Conservation (phyloP, 345 rosid species). For the Viola odorata region DNA sequence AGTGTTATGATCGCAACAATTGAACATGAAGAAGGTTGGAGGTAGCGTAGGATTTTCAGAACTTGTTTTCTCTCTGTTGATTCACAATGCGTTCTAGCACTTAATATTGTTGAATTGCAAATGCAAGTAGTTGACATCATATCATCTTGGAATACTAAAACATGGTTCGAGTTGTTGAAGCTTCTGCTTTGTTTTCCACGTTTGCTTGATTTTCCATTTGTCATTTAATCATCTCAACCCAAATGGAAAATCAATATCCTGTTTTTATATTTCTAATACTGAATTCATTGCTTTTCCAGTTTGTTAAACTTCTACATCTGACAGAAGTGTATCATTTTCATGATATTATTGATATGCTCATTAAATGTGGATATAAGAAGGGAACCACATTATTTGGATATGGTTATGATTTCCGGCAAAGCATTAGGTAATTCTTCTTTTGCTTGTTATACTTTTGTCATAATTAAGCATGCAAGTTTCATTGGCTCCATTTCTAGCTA, state of each 20-base stretch:
- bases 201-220: not conserved
- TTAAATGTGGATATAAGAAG: slow-evolving; percentile 66
- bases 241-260: not conserved
- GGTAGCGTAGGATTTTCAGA: too few species aligned
- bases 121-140: too few species aligned
- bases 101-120: too few species aligned
- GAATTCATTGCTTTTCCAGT: slow-evolving; percentile 34
- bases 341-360: slow-evolving; percentile 81
- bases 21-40: too few species aligned
- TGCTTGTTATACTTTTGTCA: not conserved
- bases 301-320: slow-evolving; percentile 53
- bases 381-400: slow-evolving; percentile 80
- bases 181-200: not conserved
- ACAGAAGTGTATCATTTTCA: slow-evolving; percentile 78
- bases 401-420: slow-evolving; percentile 92
- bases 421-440: slow-evolving; percentile 50
- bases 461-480: too few species aligned
- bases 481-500: too few species aligned
- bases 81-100: too few species aligned
- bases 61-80: too few species aligned
- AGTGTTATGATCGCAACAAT: too few species aligned
- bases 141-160: too few species aligned
- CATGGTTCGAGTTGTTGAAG: too few species aligned
- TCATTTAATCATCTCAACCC: not conserved
- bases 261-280: slow-evolving; percentile 5